Conservation (phyloP, 805 yeast species). For the Teunomyces tritomae region DNA sequence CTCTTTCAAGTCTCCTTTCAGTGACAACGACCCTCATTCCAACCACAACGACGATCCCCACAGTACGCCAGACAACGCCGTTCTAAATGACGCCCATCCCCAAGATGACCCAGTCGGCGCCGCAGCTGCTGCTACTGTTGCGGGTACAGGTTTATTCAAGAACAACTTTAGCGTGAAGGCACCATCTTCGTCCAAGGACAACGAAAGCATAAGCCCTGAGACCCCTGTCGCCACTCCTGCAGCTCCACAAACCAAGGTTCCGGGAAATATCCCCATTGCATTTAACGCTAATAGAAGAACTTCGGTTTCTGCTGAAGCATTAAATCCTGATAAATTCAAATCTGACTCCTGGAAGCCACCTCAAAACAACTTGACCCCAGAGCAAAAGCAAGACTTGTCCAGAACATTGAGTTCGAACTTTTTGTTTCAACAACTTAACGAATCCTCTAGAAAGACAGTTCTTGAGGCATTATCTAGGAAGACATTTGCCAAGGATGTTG, state of each 20-base stretch:
- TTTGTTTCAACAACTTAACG: slow-evolving; percentile 79
- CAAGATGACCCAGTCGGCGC: not conserved
- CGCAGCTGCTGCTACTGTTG: slow-evolving; percentile 7
- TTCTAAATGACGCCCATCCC: slow-evolving; percentile 1
- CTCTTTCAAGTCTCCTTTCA: slow-evolving; percentile 60
- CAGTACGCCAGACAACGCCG: slow-evolving; percentile 2
- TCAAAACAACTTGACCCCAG: slow-evolving; percentile 55
- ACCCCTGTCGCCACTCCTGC: slow-evolving; percentile 14
- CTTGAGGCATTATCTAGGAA: slow-evolving; percentile 83
- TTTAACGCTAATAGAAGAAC: slow-evolving; percentile 84
- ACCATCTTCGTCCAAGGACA: slow-evolving; percentile 7
- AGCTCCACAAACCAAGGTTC: slow-evolving; percentile 18
- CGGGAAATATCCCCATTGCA: slow-evolving; percentile 48
- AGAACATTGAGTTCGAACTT: slow-evolving; percentile 77
- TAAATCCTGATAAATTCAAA: slow-evolving; percentile 68
- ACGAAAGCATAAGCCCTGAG: slow-evolving; percentile 11
- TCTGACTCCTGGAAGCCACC: slow-evolving; percentile 75
- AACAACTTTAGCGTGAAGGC: slow-evolving; percentile 14
- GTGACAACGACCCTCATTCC: slow-evolving; percentile 63
- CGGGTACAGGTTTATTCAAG: slow-evolving; percentile 10
- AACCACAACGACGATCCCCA: slow-evolving; percentile 25
- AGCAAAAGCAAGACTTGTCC: slow-evolving; percentile 67
- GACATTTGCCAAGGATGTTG: slow-evolving; percentile 52
- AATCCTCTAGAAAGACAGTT: slow-evolving; percentile 71
- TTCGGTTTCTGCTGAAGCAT: slow-evolving; percentile 85